Evolutionary conservation across 306 rosid species (phyloP), one percentile per base, ranked within the genome.

Genomic region (Ochetophila trinervis): DNA sequence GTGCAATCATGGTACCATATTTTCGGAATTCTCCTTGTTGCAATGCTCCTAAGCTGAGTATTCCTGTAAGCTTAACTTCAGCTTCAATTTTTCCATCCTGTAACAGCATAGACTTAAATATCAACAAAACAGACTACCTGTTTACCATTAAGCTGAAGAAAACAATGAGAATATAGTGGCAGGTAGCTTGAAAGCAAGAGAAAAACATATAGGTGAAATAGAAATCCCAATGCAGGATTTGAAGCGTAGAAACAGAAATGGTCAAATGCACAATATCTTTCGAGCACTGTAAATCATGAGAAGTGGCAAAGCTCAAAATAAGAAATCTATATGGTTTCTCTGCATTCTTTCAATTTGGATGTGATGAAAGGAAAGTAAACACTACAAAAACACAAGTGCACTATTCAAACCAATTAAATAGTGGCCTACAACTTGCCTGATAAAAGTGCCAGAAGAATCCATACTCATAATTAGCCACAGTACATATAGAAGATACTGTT

Each of bases 31-130:
- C 96, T 47, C 97, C 97, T 65, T 94, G 97, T 63, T 84, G 88
- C 79, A 91, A 77, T 34, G 97, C 89, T 72, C 97, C 97, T 78
- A 90, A 74, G 71, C 96, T 90, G 70, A 90, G 91, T 61, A 90
- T 85, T 67, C 95, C 96, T 0, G 95, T 87, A 51, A 90, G 80
- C 72, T 90, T 87, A 72, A 87, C 88, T 83, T 91, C 97, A 57
- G 96, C 94, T 84, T 91, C 97, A 70, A 91, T 91, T 76, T 76
- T 91, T 40, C 95, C 95, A 75, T 90, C 95, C 96, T 90, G 80
- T 19, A 77, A 71, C 73, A 76, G 63, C 55, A 53, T 24, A 66
- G 57, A 59, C 65, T 24, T n/a, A 21, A 13, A 70, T 55, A 58
- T 74, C 71, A 69, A 71, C 27, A 65, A 23, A 63, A 49, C 67